Base-by-base conservation (phyloP, 2,329 filamentous ascomycete species). In the Neonectria ditissima region DNA sequence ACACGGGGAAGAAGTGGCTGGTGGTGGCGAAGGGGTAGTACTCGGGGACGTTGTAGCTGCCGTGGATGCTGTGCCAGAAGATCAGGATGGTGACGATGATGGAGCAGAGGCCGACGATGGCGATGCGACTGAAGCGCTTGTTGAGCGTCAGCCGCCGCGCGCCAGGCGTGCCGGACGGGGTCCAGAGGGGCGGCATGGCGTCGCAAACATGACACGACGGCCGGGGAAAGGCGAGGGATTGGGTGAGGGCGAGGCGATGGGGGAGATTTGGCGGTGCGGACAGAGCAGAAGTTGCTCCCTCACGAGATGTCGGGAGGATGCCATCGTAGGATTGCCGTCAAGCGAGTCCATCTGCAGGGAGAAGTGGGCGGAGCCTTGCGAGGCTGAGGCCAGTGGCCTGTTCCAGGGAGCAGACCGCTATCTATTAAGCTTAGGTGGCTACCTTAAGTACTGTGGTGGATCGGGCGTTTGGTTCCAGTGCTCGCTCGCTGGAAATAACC, bases 121-220 rank as follows among this genome's bases (percentile, higher is more conserved):
- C 63, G 63, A 76, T 72, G 69, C 75, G 75, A 65, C 70, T 71
- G 65, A 77, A 68, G 55, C 75, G 74, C 62, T 74, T 77, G 70
- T 76, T 77, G 41, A 76, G 65, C 67, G 69, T 70, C 59, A 74
- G 48, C 66, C 71, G 69, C 64, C 70, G 67, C 47, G 64, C 37
- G 55, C 55, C 52, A 43, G 60, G 58, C 55, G 57, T 56, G 69
- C 72, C 61, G 59, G 70, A 69, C 44, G 71, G 71, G 55, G 69
- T 72, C 68, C 69, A 72, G 63, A 59, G 60, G 57, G 67, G 63
- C 59, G 68, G 67, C 71, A 73, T 73, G 51, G 62, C 50, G 47
- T 58, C 59, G 69, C 52, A 32, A 63, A 69, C 70, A 73, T 73
- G 70, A 67, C 70, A 70, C 69, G 64, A 41, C 44, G 67, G 70